These are phyloP conservation scores for Aegilops longissima DNA, from an alignment of 176 grass and related monocot species.

Conservation along the genomic window DNA sequence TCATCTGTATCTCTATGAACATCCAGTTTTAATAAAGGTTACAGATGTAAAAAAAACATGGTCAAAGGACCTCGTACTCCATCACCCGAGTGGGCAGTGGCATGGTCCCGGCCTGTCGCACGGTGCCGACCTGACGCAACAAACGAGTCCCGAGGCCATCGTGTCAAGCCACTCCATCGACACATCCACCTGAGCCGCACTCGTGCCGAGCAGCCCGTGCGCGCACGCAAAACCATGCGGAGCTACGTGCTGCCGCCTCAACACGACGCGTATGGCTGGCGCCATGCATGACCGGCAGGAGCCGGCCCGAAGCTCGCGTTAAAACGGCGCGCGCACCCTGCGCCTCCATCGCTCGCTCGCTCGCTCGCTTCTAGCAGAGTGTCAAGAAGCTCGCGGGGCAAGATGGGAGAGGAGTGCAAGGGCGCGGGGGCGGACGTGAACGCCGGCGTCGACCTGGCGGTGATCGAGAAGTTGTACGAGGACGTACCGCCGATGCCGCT, in stretches of 20 bases:
- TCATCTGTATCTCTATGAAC: no score
- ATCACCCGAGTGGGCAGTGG: background rate
- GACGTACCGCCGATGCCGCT: constrained; percentile 48
- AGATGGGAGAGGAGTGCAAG: constrained; percentile 54
- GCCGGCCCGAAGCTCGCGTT: background rate
- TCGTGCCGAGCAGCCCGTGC: background rate
- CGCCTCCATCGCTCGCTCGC: background rate
- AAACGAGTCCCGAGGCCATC: background rate
- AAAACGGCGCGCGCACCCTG: background rate
- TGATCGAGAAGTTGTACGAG: constrained; percentile 41
- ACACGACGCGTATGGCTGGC: background rate
- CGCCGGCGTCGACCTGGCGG: background rate
- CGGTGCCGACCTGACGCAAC: constrained; percentile 30
- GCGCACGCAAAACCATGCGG: background rate
- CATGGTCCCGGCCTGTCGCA: background rate
- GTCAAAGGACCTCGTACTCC: background rate
- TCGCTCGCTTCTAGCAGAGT: background rate
- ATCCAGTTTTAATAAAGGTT: no score
- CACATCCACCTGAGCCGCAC: background rate
- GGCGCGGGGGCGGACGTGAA: background rate
- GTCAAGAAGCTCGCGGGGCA: background rate
- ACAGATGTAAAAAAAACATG: no score
- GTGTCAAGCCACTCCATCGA: background rate
- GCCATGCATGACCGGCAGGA: background rate
- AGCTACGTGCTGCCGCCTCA: background rate